Percentiles rank a stretch among this genome's conserved stretches.
Evolutionary conservation across 805 yeast genomes (phyloP).

Genomic region (Saturnispora gosingensis): DNA sequence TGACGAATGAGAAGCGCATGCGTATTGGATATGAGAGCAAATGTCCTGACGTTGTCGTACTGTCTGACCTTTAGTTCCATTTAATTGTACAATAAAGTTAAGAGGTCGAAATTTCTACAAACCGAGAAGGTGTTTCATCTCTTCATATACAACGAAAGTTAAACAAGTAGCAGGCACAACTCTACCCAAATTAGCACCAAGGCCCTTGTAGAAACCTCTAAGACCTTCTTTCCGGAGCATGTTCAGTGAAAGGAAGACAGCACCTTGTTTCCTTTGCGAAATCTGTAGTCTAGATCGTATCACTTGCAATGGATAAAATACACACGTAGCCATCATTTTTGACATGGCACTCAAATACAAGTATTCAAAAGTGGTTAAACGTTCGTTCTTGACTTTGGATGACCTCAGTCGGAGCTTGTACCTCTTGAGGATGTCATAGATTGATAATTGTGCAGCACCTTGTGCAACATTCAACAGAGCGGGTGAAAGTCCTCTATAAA

Average conservation of each 20-base stretch:
- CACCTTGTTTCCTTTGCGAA: slow-evolving; percentile 24
- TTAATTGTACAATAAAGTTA: background rate
- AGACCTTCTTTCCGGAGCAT: slow-evolving; percentile 46
- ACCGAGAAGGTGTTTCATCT: slow-evolving; percentile 29
- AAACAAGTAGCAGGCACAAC: slow-evolving; percentile 91
- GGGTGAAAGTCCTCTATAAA: slow-evolving; percentile 76
- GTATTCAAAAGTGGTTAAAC: slow-evolving; percentile 44
- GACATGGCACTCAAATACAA: slow-evolving; percentile 58
- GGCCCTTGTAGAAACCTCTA: slow-evolving; percentile 73
- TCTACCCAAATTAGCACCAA: slow-evolving; percentile 65
- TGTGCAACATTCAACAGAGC: slow-evolving; percentile 77
- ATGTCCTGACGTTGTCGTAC: slow-evolving; percentile 28
- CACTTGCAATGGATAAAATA: slow-evolving; percentile 80
- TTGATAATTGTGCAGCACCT: slow-evolving; percentile 78
- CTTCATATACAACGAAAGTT: slow-evolving; percentile 81
- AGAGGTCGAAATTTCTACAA: background rate
- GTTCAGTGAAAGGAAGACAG: slow-evolving; percentile 27
- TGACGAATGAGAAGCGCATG: slow-evolving; percentile 40
- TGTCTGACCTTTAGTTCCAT: slow-evolving; percentile 20
- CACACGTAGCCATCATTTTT: slow-evolving; percentile 56
- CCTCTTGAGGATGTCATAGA: slow-evolving; percentile 71
- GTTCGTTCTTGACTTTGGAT: slow-evolving; percentile 11
- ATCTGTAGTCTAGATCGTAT: slow-evolving; percentile 68
- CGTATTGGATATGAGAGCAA: slow-evolving; percentile 34
- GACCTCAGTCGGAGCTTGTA: slow-evolving; percentile 14